A percentile compares a stretch with the other conserved stretches of the same genome.
Evolutionary conservation across 2,329 filamentous ascomycete genomes (phyloP).

Genomic region (Aspergillus sp.): DNA sequence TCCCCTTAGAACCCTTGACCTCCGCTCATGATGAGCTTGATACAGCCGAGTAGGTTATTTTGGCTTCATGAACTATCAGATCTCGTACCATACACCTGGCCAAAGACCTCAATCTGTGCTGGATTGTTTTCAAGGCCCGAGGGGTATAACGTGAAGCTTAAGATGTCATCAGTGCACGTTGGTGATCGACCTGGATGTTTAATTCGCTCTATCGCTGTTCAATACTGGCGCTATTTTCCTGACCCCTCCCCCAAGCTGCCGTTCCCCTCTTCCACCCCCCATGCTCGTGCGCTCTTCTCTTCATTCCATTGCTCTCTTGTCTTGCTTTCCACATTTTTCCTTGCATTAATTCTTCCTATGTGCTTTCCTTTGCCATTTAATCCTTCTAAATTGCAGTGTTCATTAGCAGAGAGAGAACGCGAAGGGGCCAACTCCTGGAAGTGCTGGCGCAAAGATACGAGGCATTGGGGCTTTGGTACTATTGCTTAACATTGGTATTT

Average conservation of each 20-base stretch:
- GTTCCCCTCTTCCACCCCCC: background rate
- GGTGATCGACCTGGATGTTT: slow-evolving; percentile 3
- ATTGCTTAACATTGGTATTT: slow-evolving; percentile 27
- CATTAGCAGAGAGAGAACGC: background rate
- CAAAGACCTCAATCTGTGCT: background rate
- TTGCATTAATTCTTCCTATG: background rate
- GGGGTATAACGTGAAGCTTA: background rate
- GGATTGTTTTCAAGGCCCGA: background rate
- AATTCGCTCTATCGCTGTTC: background rate
- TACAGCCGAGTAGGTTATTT: slow-evolving; percentile 71
- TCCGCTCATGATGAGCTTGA: slow-evolving; percentile 92
- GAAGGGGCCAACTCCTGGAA: background rate
- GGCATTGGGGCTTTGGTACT: slow-evolving; percentile 7
- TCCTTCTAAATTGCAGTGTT: slow-evolving; percentile 13
- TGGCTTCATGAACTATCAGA: slow-evolving; percentile 17
- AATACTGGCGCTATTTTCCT: background rate
- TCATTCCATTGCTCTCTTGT: slow-evolving; percentile 8
- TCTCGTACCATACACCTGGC: background rate
- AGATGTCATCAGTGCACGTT: too few species aligned
- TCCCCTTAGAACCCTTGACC: slow-evolving; percentile 72
- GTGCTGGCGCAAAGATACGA: slow-evolving; percentile 6
- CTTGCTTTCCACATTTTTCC: background rate
- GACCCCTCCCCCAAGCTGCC: background rate
- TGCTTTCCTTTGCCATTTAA: slow-evolving; percentile 9
- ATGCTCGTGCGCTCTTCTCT: background rate